Evolutionary conservation across 169 alveolate species (phyloP).

Genomic region (Plasmodium falciparum): DNA sequence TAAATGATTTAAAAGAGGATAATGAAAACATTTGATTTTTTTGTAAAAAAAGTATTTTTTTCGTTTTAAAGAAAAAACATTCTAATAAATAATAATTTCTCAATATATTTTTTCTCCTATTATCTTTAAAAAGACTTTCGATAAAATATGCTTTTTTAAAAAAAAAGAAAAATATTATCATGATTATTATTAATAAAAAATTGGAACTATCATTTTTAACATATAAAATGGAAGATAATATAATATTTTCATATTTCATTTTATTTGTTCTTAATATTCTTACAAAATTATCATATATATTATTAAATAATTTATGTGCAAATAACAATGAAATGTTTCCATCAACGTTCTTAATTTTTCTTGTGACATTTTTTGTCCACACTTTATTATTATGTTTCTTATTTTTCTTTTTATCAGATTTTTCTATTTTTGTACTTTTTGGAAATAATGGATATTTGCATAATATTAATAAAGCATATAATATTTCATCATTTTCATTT

Average conservation of each 20-base stretch:
- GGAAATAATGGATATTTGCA: background rate
- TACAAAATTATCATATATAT: constrained; percentile 8
- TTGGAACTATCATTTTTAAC: constrained; percentile 7
- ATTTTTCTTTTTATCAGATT: background rate
- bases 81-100: constrained; percentile 22
- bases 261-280: background rate
- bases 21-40: constrained; percentile 23
- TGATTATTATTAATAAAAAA: constrained; percentile 12
- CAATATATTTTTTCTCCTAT: background rate
- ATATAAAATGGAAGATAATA: constrained; percentile 12
- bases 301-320: background rate
- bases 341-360: too few species aligned
- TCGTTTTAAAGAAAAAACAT: constrained; percentile 44
- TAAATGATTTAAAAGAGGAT: constrained; percentile 26
- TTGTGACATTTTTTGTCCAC: too few species aligned
- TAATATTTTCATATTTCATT: constrained; percentile 10
- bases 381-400: too few species aligned
- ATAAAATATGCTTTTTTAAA: constrained; percentile 43
- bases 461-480: constrained; percentile 15
- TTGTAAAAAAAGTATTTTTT: background rate
- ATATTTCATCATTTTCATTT: constrained; percentile 9
- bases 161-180: constrained; percentile 37
- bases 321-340: background rate
- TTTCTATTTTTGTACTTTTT: background rate
- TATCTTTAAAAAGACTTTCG: constrained; percentile 6